A percentile compares a stretch with the other conserved stretches of the same genome.
Conservation (phyloP, 192 early-diverging fungal genomes). For the Mortierella alpina region DNA sequence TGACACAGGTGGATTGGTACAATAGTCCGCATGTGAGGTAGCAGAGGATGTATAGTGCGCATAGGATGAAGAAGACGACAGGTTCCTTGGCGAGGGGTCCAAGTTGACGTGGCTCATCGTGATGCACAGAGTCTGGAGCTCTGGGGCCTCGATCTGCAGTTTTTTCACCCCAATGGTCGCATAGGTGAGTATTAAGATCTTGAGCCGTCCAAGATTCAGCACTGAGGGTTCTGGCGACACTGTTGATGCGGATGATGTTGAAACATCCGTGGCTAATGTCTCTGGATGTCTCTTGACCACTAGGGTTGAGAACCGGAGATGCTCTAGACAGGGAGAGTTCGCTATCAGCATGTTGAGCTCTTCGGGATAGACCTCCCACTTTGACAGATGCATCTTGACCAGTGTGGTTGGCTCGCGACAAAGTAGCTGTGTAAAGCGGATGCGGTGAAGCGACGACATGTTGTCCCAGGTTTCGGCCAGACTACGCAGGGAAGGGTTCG, state of each 20-base stretch:
- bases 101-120: constrained; percentile 33
- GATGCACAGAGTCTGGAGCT: constrained; percentile 2
- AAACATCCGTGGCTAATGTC: background rate
- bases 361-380: constrained; percentile 18
- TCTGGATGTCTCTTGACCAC: background rate
- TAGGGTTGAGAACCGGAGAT: constrained; percentile 26
- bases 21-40: background rate
- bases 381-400: constrained; percentile 17
- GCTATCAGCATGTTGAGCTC: constrained; percentile 23
- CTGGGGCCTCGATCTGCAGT: constrained; percentile 20
- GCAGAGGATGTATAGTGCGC: background rate
- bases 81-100: background rate
- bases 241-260: background rate
- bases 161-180: constrained; percentile 3
- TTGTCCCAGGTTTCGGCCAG: constrained; percentile 35
- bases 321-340: constrained; percentile 11
- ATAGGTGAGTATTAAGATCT: constrained; percentile 16
- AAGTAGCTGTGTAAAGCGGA: constrained; percentile 26
- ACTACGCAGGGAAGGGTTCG: constrained; percentile 14
- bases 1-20: background rate
- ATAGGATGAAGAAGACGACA: background rate
- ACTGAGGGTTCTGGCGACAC: background rate
- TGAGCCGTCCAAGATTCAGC: constrained; percentile 21
- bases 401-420: background rate
- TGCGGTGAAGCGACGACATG: constrained; percentile 34